These are phyloP conservation scores for Metarhizium album DNA, from an alignment of 2,329 filamentous ascomycete genomes.

Conservation along the genomic window DNA sequence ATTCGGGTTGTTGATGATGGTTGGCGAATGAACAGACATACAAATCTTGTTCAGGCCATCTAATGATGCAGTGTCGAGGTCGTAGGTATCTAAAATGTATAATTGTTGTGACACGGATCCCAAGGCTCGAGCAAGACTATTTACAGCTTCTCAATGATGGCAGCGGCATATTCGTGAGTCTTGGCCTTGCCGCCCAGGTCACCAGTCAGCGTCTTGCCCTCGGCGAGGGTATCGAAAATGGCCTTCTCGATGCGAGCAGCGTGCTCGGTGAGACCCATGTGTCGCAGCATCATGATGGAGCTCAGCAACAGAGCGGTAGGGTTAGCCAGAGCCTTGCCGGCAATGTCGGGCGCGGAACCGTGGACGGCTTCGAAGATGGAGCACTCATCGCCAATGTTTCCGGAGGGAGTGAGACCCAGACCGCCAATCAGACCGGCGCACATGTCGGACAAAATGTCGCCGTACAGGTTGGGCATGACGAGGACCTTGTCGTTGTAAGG, in stretches of 20 bases:
- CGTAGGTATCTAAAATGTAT: slow-evolving; percentile 3
- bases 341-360: slow-evolving; percentile 93
- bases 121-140: slow-evolving; percentile 2
- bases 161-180: slow-evolving; percentile 85
- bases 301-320: slow-evolving; percentile 89
- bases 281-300: slow-evolving; percentile 99
- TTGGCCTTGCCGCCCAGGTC: slow-evolving; percentile 94
- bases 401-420: slow-evolving; percentile 91
- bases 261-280: slow-evolving; percentile 85
- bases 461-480: slow-evolving; percentile 97
- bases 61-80: neutral
- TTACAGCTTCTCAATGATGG: slow-evolving; percentile 69
- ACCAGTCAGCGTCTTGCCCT: slow-evolving; percentile 93
- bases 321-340: slow-evolving; percentile 92
- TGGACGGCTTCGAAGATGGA: slow-evolving; percentile 99
- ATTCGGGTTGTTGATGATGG: slow-evolving; percentile 1
- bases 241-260: slow-evolving; percentile 85
- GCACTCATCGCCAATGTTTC: slow-evolving; percentile 98
- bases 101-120: neutral
- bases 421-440: slow-evolving; percentile 97
- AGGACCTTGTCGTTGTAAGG: slow-evolving; percentile 99
- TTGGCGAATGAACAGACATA: neutral
- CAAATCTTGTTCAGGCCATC: neutral
- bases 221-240: slow-evolving; percentile 86
- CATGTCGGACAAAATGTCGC: slow-evolving; percentile 99